A percentile compares a stretch with the other conserved stretches of the same genome.
These are phyloP conservation scores for Fusarium nematophilum DNA, from an alignment of 2,329 filamentous ascomycete genomes.

Conservation along the genomic window DNA sequence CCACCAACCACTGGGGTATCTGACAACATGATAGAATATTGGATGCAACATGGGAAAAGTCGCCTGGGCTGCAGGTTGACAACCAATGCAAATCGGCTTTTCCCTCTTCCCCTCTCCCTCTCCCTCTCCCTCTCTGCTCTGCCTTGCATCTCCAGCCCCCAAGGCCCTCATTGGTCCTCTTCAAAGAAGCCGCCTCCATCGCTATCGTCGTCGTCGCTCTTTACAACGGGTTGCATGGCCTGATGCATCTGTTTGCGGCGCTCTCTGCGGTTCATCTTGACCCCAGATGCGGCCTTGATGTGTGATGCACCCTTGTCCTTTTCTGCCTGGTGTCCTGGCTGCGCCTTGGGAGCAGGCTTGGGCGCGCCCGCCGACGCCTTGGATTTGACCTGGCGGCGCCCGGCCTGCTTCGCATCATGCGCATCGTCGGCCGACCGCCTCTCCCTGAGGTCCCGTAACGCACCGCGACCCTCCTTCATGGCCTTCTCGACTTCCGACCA, in stretches of 20 bases:
- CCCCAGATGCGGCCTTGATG: constrained; percentile 37
- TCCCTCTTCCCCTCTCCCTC: neutral
- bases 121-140: neutral
- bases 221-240: constrained; percentile 44
- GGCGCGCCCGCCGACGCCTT: constrained; percentile 32
- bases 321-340: constrained; percentile 36
- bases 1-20: constrained; percentile 29
- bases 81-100: constrained; percentile 10
- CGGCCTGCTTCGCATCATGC: constrained; percentile 18
- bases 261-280: constrained; percentile 51
- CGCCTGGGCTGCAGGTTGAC: neutral
- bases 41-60: constrained; percentile 26
- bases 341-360: constrained; percentile 29
- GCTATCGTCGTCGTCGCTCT: constrained; percentile 59
- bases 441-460: constrained; percentile 67
- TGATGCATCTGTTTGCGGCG: constrained; percentile 51
- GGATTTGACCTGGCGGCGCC: constrained; percentile 27
- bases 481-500: constrained; percentile 75
- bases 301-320: constrained; percentile 26
- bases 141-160: neutral
- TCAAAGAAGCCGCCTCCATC: constrained; percentile 71
- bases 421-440: constrained; percentile 50
- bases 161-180: constrained; percentile 19
- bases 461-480: constrained; percentile 65
- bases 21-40: constrained; percentile 29